A percentile compares a stretch with the other conserved stretches of the same genome.
These are phyloP conservation scores for Phascolomyces articulosus DNA, from an alignment of 371 early-diverging fungal genomes.

Conservation along the genomic window DNA sequence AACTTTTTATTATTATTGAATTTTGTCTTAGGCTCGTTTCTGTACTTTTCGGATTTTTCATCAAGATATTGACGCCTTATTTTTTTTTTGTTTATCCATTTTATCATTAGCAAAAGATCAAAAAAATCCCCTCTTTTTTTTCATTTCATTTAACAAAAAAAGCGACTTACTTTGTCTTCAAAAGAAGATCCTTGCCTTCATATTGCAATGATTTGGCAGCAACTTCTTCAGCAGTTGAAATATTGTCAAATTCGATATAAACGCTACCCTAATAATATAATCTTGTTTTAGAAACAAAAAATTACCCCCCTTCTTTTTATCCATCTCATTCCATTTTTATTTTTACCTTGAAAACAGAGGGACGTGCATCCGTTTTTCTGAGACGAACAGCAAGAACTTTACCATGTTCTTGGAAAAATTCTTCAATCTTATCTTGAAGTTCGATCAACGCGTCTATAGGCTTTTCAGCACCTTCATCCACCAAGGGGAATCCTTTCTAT, in stretches of 20 bases:
- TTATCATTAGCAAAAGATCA: not conserved
- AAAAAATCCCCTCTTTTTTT: not conserved
- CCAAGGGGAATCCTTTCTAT: slow-evolving; percentile 63
- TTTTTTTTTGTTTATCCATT: slow-evolving; percentile 8
- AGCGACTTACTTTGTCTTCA: slow-evolving; percentile 51
- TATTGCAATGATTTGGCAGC: slow-evolving; percentile 50
- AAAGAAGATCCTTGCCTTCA: slow-evolving; percentile 54
- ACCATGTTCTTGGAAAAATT: slow-evolving; percentile 53
- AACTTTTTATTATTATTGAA: slow-evolving; percentile 8
- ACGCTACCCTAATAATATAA: slow-evolving; percentile 49
- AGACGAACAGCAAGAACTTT: slow-evolving; percentile 63
- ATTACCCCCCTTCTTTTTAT: too few relatives aligned
- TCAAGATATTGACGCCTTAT: not conserved
- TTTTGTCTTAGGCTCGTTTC: not conserved
- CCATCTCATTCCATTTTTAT: not conserved
- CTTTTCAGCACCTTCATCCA: slow-evolving; percentile 32
- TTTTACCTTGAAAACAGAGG: slow-evolving; percentile 43
- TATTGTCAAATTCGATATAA: slow-evolving; percentile 63
- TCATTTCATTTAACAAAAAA: too few relatives aligned
- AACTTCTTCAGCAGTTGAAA: slow-evolving; percentile 57
- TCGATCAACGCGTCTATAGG: slow-evolving; percentile 42
- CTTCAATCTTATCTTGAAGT: slow-evolving; percentile 63
- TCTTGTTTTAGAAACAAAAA: not conserved
- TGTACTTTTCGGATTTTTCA: slow-evolving; percentile 19
- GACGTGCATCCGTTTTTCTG: slow-evolving; percentile 56